These are phyloP conservation scores for Penicillium subrubescens DNA, from an alignment of 495 filamentous ascomycete genomes.

Conservation along the genomic window DNA sequence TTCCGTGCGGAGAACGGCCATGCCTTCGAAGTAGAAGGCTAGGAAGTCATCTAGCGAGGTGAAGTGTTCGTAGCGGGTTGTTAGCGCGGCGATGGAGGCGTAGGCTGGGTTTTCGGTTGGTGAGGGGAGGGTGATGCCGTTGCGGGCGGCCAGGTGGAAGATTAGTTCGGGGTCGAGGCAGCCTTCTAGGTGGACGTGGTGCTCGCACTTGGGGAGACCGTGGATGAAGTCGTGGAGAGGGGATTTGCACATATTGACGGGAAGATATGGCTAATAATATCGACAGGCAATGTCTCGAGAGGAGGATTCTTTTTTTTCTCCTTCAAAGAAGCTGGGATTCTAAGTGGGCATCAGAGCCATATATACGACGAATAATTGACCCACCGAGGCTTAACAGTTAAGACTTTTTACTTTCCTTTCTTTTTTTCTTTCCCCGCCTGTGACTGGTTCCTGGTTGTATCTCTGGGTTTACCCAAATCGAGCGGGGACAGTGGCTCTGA, in stretches of 20 bases:
- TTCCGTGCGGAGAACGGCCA: slow-evolving; percentile 61
- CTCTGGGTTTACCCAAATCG: slow-evolving; percentile 9
- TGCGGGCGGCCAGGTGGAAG: slow-evolving; percentile 66
- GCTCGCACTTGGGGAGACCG: slow-evolving; percentile 75
- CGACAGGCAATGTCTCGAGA: neutral
- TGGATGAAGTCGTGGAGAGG: slow-evolving; percentile 60
- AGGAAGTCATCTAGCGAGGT: slow-evolving; percentile 77
- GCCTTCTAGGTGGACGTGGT: slow-evolving; percentile 79
- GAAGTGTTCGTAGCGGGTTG: slow-evolving; percentile 63
- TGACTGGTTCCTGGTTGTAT: neutral
- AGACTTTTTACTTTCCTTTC: neutral
- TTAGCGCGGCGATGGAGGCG: slow-evolving; percentile 58
- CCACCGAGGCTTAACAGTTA: neutral
- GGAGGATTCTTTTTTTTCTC: neutral
- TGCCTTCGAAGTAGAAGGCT: slow-evolving; percentile 75
- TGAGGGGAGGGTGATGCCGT: slow-evolving; percentile 61
- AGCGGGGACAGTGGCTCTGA: slow-evolving; percentile 17
- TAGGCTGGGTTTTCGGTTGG: slow-evolving; percentile 56
- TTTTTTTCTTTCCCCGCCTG: neutral
- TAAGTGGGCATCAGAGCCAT: neutral
- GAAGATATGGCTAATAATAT: neutral
- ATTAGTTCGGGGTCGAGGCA: slow-evolving; percentile 67
- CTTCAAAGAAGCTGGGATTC: neutral
- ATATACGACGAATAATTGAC: neutral
- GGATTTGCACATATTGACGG: slow-evolving; percentile 38